Evolutionary conservation across 441 rosid genomes (phyloP), one percentile per base, ranked within the genome.

Genomic region (Mallotus japonicus): DNA sequence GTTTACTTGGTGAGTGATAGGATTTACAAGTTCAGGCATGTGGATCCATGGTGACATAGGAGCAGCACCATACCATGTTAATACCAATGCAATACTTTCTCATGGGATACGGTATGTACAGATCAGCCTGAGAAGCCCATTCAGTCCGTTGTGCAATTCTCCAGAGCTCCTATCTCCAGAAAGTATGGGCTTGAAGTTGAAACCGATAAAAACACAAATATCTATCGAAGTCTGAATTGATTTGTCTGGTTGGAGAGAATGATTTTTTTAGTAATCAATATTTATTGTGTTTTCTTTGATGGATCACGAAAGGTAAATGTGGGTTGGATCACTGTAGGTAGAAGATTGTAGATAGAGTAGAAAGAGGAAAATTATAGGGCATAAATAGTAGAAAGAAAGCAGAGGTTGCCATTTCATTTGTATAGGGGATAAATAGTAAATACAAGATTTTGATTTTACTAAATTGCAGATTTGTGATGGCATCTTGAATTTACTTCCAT

Each of bases 141-240:
- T 95, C 78, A 92, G 92, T 79, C 95, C 96, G 0, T 75, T 87
- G 2, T 83, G 92, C 85, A 91, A 92, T 83, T 86, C 98, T 2
- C 92, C 96, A 0, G 98, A 95, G 81, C 99, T 95, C 69, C 93
- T 95, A 32, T 95, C 99, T 7, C 99, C 98, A 1, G 99, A 95
- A 83, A 92, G 95, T 87, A 90, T 95, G 99, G 99, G 99, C 2
- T 80, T 95, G 81, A 92, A 95, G 89, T 80, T 95, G 12, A 92
- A 95, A 77, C 99, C 99, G 7, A 95, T 95, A 22, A 92, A 88
- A 87, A 95, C 99, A 13, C 85, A 92, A 20, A 76, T 80, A 14
- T 5, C 83, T 4, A 32, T 58, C n/a, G 71, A 76, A 70, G 80
- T 77, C 22, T 80, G 73, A 82, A 61, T 70, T 40, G 68, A 42